Evolutionary conservation across 1,139 yeast species (phyloP).

Genomic region (Casaregolazyma suthepensis): DNA sequence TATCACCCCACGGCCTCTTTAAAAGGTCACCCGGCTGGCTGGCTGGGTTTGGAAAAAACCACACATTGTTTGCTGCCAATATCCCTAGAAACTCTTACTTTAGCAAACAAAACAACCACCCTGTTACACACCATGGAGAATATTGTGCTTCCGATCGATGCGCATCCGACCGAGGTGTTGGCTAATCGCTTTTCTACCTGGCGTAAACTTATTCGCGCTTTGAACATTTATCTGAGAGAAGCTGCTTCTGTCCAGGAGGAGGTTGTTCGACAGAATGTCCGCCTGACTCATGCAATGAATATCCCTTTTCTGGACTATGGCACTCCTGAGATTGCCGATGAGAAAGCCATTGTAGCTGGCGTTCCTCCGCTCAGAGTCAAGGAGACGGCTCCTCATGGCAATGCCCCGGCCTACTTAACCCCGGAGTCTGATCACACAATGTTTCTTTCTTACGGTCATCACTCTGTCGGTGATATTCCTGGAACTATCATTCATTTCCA

Average conservation of each 20-base stretch:
- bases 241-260: constrained; percentile 84
- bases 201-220: constrained; percentile 71
- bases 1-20: background rate
- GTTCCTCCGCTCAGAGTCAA: constrained; percentile 9
- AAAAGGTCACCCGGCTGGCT: background rate
- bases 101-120: background rate
- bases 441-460: constrained; percentile 71
- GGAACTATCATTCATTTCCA: constrained; percentile 68
- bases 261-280: constrained; percentile 70
- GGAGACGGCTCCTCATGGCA: constrained; percentile 14
- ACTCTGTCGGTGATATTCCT: constrained; percentile 79
- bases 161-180: constrained; percentile 79
- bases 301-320: constrained; percentile 43
- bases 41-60: background rate
- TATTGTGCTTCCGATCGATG: constrained; percentile 42
- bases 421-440: constrained; percentile 38
- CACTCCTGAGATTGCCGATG: constrained; percentile 18
- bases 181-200: constrained; percentile 82
- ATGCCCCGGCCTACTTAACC: constrained; percentile 9
- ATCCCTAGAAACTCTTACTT: background rate
- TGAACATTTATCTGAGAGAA: constrained; percentile 70
- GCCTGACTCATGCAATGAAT: constrained; percentile 73
- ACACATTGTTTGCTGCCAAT: background rate
- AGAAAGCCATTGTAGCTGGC: constrained; percentile 7
- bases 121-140: background rate